Evolutionary conservation across 2,329 filamentous ascomycete genomes (phyloP).

Genomic region (Chaetomium sp.): DNA sequence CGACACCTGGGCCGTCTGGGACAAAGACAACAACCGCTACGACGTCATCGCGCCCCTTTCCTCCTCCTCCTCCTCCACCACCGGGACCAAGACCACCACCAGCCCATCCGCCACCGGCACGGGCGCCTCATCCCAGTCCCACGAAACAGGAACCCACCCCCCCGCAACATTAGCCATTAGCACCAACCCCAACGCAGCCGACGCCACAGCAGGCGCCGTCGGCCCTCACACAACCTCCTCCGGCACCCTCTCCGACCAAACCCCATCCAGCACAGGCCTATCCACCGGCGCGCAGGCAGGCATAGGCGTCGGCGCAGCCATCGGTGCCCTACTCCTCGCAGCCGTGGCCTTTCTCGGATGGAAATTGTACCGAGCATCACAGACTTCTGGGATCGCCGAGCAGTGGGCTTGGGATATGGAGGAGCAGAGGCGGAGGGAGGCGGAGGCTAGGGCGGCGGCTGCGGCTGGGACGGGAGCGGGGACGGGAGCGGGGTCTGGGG

Average conservation of each 20-base stretch:
- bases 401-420: too few species aligned
- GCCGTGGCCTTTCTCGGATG: conserved; percentile 9
- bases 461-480: too few species aligned
- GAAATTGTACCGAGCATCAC: neutral
- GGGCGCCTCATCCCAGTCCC: neutral
- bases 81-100: neutral
- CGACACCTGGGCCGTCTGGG: neutral
- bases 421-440: too few species aligned
- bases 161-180: neutral
- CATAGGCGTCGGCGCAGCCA: conserved; percentile 7
- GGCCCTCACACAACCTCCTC: too few species aligned
- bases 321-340: conserved; percentile 3
- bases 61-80: neutral
- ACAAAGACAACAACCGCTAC: neutral
- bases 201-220: too few species aligned
- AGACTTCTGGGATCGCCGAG: too few species aligned
- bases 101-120: neutral
- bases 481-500: too few species aligned
- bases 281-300: conserved; percentile 5
- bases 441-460: too few species aligned
- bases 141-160: neutral
- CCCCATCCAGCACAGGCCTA: neutral
- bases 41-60: neutral
- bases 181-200: too few species aligned
- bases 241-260: neutral